Conservation (phyloP, 2,329 filamentous ascomycete species). For the Teratosphaeria gauchensis region DNA sequence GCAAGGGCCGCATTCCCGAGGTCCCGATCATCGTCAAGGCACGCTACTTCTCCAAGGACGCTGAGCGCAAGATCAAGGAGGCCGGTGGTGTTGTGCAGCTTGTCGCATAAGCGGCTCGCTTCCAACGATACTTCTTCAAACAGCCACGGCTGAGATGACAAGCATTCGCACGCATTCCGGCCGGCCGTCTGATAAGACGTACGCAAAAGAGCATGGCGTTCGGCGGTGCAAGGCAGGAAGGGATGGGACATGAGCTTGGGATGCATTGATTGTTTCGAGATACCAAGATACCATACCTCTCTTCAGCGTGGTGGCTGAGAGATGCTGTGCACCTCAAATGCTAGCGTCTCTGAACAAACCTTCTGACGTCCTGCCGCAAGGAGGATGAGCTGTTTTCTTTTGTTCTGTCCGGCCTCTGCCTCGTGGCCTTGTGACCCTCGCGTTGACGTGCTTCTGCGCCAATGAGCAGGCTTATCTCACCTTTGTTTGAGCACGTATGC, state of each 20-base stretch:
- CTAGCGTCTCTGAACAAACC: constrained; percentile 45
- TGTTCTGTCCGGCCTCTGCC: neutral
- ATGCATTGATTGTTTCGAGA: constrained; percentile 7
- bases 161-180: neutral
- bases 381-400: neutral
- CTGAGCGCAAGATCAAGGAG: constrained; percentile 98
- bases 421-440: too few species aligned
- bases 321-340: constrained; percentile 31
- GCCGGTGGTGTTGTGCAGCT: constrained; percentile 93
- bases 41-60: constrained; percentile 88
- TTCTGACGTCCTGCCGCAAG: constrained; percentile 24
- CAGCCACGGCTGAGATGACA: neutral
- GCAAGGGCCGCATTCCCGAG: constrained; percentile 91
- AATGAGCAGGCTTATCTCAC: too few species aligned
- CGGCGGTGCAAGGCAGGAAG: neutral
- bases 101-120: constrained; percentile 59
- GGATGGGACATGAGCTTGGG: constrained; percentile 3
- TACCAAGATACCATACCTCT: constrained; percentile 13
- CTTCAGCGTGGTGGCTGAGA: constrained; percentile 45
- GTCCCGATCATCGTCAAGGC: constrained; percentile 91
- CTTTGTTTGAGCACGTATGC: too few species aligned
- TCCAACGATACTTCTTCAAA: neutral
- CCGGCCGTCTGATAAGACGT: too few species aligned
- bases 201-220: neutral
- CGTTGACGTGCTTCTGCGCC: too few species aligned